A percentile compares a stretch with the other conserved stretches of the same genome.
Conservation (phyloP, 148 eudicot genomes). For the Vaccinium vitisidaea region DNA sequence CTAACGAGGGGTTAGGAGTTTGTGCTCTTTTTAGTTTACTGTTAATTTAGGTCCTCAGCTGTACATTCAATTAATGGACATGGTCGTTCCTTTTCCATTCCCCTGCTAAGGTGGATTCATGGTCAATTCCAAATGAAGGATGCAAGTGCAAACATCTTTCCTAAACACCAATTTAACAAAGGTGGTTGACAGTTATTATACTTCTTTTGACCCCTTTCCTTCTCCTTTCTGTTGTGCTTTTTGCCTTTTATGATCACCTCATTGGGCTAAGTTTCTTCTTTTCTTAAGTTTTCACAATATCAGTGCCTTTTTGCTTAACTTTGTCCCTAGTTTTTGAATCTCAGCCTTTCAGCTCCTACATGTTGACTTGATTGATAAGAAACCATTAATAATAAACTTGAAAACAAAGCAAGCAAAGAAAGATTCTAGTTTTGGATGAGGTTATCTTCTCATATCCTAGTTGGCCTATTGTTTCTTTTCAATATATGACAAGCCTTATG, state of each 20-base stretch:
- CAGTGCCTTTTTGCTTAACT: background rate
- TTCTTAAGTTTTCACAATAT: constrained; percentile 7
- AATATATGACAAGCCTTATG: background rate
- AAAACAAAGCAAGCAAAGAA: constrained; percentile 9
- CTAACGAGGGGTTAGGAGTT: too few species aligned
- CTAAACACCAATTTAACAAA: background rate
- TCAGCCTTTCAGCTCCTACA: background rate
- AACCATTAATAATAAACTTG: constrained; percentile 9
- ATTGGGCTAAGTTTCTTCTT: background rate
- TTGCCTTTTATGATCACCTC: constrained; percentile 6
- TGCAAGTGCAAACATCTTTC: background rate
- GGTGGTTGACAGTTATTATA: constrained; percentile 12
- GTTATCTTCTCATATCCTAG: background rate
- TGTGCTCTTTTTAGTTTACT: background rate
- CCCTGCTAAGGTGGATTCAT: background rate
- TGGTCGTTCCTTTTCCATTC: background rate
- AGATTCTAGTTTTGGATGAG: background rate
- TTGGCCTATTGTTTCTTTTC: background rate
- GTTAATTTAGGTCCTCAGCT: background rate
- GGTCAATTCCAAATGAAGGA: background rate
- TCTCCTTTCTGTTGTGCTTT: constrained; percentile 7
- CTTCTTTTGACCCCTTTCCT: constrained; percentile 17
- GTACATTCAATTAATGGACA: background rate
- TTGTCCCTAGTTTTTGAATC: constrained; percentile 6
- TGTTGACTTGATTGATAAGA: constrained; percentile 9